Evolutionary conservation across 805 yeast species (phyloP).

Genomic region (Metschnikowia picachoensis): DNA sequence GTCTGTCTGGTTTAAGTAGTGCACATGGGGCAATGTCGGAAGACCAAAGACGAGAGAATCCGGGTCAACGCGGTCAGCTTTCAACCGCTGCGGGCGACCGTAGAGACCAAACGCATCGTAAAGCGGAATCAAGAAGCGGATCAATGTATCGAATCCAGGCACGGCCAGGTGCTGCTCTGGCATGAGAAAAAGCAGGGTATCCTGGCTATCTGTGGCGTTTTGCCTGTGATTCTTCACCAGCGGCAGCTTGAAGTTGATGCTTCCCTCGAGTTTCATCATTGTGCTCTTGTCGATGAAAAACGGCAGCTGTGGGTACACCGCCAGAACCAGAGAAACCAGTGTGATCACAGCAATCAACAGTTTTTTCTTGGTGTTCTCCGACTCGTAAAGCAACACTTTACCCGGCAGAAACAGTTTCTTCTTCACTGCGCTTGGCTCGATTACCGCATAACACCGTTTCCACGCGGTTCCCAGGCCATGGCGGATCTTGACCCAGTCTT

Average conservation of each 20-base stretch:
- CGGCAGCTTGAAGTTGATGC: constrained; percentile 54
- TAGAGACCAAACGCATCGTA: constrained; percentile 42
- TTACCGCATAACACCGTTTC: constrained; percentile 89
- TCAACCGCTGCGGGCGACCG: constrained; percentile 42
- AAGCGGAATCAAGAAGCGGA: constrained; percentile 39
- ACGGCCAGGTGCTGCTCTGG: constrained; percentile 44
- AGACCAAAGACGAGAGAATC: constrained; percentile 44
- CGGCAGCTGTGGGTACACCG: constrained; percentile 88
- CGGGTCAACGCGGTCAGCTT: constrained; percentile 40
- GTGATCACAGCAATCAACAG: constrained; percentile 76
- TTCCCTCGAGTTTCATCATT: constrained; percentile 84
- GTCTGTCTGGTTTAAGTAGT: constrained; percentile 37
- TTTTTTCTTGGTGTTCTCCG: constrained; percentile 68
- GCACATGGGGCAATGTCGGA: constrained; percentile 44
- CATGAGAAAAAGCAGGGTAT: constrained; percentile 40
- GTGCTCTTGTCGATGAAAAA: constrained; percentile 81
- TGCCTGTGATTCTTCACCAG: constrained; percentile 33
- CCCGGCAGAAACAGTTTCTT: constrained; percentile 53
- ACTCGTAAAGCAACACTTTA: constrained; percentile 74
- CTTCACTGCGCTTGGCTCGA: constrained; percentile 62
- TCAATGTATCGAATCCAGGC: constrained; percentile 48
- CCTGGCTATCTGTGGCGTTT: constrained; percentile 30
- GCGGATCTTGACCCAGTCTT: constrained; percentile 92
- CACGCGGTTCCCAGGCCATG: constrained; percentile 98
- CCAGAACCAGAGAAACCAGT: constrained; percentile 69